Conservation (phyloP, 176 grass and related monocot genomes). For the Otatea glauca region DNA sequence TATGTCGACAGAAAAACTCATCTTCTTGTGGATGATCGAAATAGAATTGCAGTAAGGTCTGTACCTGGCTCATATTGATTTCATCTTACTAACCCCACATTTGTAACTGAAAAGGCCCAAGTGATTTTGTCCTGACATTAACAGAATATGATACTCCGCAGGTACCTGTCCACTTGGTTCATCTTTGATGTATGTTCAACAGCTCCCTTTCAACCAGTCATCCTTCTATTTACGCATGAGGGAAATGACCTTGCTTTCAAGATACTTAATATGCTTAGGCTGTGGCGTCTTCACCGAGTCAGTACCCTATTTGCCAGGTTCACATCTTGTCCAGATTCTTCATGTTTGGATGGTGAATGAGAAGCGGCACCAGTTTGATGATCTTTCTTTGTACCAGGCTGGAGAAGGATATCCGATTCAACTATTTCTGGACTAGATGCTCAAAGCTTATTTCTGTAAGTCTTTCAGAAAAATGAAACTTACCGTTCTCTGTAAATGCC, state of each 20-base stretch:
- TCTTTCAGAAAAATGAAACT: constrained; percentile 34
- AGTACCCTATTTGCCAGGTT: constrained; percentile 90
- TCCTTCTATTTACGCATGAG: constrained; percentile 62
- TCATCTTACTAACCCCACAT: constrained; percentile 16
- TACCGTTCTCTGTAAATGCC: background rate
- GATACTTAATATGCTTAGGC: constrained; percentile 80
- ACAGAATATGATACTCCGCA: constrained; percentile 47
- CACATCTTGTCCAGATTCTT: constrained; percentile 40
- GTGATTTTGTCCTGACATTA: constrained; percentile 14
- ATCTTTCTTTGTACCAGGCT: constrained; percentile 67
- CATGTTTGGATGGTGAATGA: constrained; percentile 34
- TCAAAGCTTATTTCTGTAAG: constrained; percentile 92
- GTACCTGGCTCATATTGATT: constrained; percentile 32
- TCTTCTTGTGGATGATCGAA: constrained; percentile 77
- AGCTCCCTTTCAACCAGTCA: constrained; percentile 78
- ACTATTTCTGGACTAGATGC: constrained; percentile 99
- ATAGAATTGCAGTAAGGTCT: constrained; percentile 82
- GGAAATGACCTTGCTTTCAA: constrained; percentile 68
- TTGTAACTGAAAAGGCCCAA: background rate
- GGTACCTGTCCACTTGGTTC: constrained; percentile 92
- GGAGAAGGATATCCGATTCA: constrained; percentile 98
- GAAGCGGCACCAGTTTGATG: constrained; percentile 34
- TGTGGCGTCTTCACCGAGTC: constrained; percentile 88
- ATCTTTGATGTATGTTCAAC: constrained; percentile 93
- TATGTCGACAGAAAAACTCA: constrained; percentile 76